phyloP scores from a whole-genome alignment of 1,284 basidiomycete species.

The Neolentinus lepideus region DNA sequence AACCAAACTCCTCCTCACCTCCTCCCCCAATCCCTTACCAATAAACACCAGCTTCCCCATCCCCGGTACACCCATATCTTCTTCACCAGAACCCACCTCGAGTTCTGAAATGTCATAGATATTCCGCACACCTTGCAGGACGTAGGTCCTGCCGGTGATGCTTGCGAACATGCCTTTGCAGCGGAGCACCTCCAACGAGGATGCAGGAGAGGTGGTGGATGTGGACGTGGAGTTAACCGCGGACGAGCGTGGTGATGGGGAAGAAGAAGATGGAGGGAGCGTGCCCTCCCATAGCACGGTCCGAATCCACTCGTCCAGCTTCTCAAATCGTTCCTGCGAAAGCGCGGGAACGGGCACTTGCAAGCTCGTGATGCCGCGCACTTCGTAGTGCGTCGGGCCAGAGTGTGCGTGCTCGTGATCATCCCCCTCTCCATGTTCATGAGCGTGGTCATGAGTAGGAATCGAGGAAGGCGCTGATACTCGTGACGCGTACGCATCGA shows the following conservation, averaged over 20 bases:
- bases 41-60: constrained; percentile 83
- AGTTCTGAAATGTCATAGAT: constrained; percentile 73
- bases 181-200: constrained; percentile 58
- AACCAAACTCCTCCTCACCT: constrained; percentile 45
- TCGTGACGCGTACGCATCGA: constrained; percentile 62
- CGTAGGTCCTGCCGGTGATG: constrained; percentile 47
- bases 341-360: constrained; percentile 61
- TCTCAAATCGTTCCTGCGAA: constrained; percentile 32
- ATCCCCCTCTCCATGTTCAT: constrained; percentile 20
- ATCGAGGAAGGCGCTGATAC: constrained; percentile 19
- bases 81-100: constrained; percentile 13
- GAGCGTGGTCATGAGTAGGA: constrained; percentile 27
- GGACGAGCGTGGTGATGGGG: constrained; percentile 29
- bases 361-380: constrained; percentile 68
- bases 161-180: constrained; percentile 75
- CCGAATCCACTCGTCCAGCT: constrained; percentile 74
- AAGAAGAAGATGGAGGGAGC: constrained; percentile 1
- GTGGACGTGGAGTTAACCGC: constrained; percentile 13
- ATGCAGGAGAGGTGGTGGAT: constrained; percentile 5
- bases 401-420: constrained; percentile 13
- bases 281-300: constrained; percentile 66
- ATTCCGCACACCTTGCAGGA: constrained; percentile 82
- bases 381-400: constrained; percentile 45
- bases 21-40: constrained; percentile 64
- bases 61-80: constrained; percentile 40